phyloP scores from a whole-genome alignment of 2,329 filamentous ascomycete species.

The Penicillium polonicum region DNA sequence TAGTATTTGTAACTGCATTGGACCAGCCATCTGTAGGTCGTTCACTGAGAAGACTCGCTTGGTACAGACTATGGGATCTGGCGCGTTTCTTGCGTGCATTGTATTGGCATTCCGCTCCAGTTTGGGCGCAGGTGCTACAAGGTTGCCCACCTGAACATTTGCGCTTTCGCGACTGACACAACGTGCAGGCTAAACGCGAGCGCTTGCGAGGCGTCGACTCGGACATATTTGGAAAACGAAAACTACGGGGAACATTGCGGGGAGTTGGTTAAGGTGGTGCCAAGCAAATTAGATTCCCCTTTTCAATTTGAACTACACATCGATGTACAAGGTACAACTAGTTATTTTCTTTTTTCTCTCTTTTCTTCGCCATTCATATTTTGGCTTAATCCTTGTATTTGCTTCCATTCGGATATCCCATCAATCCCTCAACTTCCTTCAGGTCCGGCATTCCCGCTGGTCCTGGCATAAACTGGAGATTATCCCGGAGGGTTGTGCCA shows the following conservation, averaged over 20 bases:
- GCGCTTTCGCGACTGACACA: slow-evolving; percentile 57
- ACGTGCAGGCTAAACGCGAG: slow-evolving; percentile 49
- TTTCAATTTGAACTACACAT: neutral
- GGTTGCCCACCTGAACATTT: slow-evolving; percentile 56
- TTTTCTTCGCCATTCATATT: neutral
- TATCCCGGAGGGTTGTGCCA: slow-evolving; percentile 28
- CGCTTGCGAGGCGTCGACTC: slow-evolving; percentile 37
- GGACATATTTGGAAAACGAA: slow-evolving; percentile 22
- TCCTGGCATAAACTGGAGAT: slow-evolving; percentile 33
- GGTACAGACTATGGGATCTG: slow-evolving; percentile 21
- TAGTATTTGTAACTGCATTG: neutral
- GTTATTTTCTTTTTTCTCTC: neutral
- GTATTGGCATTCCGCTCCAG: slow-evolving; percentile 56
- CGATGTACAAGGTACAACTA: neutral
- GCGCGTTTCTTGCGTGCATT: slow-evolving; percentile 35
- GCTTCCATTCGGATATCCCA: slow-evolving; percentile 31
- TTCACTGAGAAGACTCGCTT: slow-evolving; percentile 15
- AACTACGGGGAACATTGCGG: slow-evolving; percentile 3
- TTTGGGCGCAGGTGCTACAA: slow-evolving; percentile 54
- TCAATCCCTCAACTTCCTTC: slow-evolving; percentile 24
- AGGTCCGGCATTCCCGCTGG: slow-evolving; percentile 36
- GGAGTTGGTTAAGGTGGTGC: slow-evolving; percentile 1
- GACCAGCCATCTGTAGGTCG: slow-evolving; percentile 10
- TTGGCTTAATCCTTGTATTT: slow-evolving; percentile 22
- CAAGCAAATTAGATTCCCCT: slow-evolving; percentile 6